phyloP scores from a whole-genome alignment of 169 alveolate genomes.

The Cytauxzoon felis region DNA sequence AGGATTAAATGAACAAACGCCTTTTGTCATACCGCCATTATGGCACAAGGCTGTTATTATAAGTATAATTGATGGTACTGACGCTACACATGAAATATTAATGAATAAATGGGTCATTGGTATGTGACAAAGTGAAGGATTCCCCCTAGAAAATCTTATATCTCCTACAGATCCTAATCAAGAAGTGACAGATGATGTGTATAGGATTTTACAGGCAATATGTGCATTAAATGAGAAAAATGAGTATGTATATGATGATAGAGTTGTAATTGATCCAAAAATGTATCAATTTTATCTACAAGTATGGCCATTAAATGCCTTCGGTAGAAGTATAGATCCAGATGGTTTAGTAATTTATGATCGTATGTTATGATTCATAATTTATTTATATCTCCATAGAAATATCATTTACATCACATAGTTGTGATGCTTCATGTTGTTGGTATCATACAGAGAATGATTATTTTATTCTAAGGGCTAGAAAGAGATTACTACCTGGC shows the following conservation, averaged over 20 bases:
- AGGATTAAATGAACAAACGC: constrained; percentile 51
- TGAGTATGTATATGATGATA: constrained; percentile 41
- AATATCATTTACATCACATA: constrained; percentile 79
- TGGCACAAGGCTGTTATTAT: constrained; percentile 84
- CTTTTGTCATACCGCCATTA: constrained; percentile 71
- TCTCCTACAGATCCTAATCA: constrained; percentile 63
- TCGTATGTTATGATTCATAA: constrained; percentile 38
- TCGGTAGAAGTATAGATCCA: constrained; percentile 76
- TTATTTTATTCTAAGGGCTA: constrained; percentile 73
- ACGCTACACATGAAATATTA: constrained; percentile 27
- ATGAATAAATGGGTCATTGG: constrained; percentile 51
- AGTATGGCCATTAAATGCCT: constrained; percentile 83
- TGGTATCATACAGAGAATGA: constrained; percentile 81
- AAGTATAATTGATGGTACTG: constrained; percentile 54
- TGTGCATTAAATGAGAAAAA: constrained; percentile 56
- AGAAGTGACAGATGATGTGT: constrained; percentile 65
- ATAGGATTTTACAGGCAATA: constrained; percentile 63
- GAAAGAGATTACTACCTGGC: constrained; percentile 71
- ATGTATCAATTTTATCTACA: constrained; percentile 69
- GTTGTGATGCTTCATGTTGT: constrained; percentile 80
- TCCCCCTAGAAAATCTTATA: background rate
- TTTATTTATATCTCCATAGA: constrained; percentile 49
- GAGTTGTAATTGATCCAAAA: constrained; percentile 63
- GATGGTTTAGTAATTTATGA: constrained; percentile 75
- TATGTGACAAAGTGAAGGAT: background rate